These are phyloP conservation scores for Uncinocarpus reesii DNA, from an alignment of 2,329 filamentous ascomycete species.

Conservation along the genomic window DNA sequence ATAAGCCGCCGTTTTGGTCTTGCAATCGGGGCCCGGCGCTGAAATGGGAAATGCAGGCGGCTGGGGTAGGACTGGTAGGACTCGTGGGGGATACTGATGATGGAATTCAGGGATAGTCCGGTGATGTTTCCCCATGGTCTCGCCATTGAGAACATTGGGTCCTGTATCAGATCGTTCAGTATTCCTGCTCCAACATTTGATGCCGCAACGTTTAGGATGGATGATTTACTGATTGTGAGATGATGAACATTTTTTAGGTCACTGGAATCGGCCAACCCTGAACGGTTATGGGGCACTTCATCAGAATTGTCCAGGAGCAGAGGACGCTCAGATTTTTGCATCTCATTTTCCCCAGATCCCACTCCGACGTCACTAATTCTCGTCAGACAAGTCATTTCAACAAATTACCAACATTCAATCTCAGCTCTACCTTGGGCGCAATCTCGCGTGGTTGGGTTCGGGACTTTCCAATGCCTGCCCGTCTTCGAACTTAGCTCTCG, in stretches of 20 bases:
- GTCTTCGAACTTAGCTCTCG: not conserved
- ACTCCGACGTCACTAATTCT: not conserved
- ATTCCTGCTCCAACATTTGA: not conserved
- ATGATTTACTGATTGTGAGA: not conserved
- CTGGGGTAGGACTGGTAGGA: too few species aligned
- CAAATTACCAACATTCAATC: too few species aligned
- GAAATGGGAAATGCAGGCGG: too few species aligned
- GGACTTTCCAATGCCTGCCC: not conserved
- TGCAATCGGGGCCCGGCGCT: not conserved
- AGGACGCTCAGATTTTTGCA: too few species aligned
- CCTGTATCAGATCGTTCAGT: slow-evolving; percentile 1
- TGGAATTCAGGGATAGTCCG: not conserved
- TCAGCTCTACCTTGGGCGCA: too few species aligned
- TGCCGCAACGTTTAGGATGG: not conserved
- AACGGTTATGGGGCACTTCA: not conserved
- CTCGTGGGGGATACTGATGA: not conserved
- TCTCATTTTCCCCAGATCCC: not conserved
- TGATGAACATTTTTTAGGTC: not conserved
- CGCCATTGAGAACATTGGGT: not conserved
- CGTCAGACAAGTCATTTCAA: too few species aligned
- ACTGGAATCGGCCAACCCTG: not conserved
- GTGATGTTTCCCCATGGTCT: not conserved
- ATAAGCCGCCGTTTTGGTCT: not conserved
- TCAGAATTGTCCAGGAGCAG: not conserved
- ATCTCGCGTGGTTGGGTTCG: too few species aligned